A percentile compares a stretch with the other conserved stretches of the same genome.
These are phyloP conservation scores for Sporobolomyces pararoseus DNA, from an alignment of 768 basidiomycete species.

Conservation along the genomic window DNA sequence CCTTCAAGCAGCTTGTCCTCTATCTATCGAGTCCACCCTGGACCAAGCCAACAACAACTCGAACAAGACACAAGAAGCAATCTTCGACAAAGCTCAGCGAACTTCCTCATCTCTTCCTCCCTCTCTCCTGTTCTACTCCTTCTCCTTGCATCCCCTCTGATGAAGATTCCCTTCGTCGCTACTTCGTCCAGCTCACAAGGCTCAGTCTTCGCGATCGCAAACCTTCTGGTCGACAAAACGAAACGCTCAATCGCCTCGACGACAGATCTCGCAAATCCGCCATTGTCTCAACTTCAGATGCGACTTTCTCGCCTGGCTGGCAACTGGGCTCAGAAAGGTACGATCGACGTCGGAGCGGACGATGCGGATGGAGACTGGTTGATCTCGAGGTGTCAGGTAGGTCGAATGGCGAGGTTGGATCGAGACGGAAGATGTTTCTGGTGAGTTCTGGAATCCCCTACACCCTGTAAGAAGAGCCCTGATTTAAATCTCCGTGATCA, in stretches of 20 bases:
- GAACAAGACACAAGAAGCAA: no score
- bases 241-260: background rate
- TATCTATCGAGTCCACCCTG: no score
- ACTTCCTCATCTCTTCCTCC: background rate
- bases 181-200: background rate
- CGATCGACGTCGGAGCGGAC: background rate
- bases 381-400: background rate
- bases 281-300: background rate
- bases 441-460: background rate
- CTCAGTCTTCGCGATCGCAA: conserved; percentile 20
- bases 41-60: no score
- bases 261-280: background rate
- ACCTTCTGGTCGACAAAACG: conserved; percentile 13
- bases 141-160: background rate
- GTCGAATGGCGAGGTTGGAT: conserved; percentile 20
- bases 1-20: no score
- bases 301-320: background rate
- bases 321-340: background rate
- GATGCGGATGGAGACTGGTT: conserved; percentile 7
- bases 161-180: background rate
- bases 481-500: no score
- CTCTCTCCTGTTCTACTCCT: background rate
- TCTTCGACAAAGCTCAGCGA: no score
- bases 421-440: conserved; percentile 18
- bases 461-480: no score